Percentiles rank a stretch among this genome's conserved stretches.
phyloP scores from a whole-genome alignment of 1,284 basidiomycete genomes.

The Cryptococcus neoformans region DNA sequence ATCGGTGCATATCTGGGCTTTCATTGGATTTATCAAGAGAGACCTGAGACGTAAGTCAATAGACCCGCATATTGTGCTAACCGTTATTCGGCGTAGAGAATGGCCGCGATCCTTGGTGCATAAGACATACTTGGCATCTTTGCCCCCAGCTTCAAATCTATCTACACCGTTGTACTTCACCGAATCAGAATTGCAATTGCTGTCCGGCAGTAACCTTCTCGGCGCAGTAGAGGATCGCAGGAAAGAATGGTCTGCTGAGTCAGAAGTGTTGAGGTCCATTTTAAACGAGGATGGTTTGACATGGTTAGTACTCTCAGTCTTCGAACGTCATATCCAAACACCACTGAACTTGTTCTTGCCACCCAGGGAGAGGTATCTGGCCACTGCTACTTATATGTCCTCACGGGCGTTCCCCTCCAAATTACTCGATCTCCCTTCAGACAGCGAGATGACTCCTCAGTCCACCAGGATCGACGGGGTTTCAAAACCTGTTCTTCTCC shows the following conservation, averaged over 20 bases:
- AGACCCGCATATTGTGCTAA: slow-evolving; percentile 21
- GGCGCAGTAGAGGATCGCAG: slow-evolving; percentile 66
- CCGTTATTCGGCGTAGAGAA: slow-evolving; percentile 14
- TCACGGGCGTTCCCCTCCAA: slow-evolving; percentile 85
- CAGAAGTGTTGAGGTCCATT: slow-evolving; percentile 50
- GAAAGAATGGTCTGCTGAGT: slow-evolving; percentile 61
- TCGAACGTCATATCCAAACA: neutral
- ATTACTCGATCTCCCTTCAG: slow-evolving; percentile 57
- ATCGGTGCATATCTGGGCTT: slow-evolving; percentile 67
- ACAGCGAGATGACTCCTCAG: slow-evolving; percentile 10
- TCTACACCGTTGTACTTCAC: slow-evolving; percentile 76
- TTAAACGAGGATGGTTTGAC: slow-evolving; percentile 58
- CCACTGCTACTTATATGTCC: slow-evolving; percentile 70
- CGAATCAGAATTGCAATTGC: slow-evolving; percentile 58
- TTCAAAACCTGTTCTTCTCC: slow-evolving; percentile 74
- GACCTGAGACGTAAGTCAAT: slow-evolving; percentile 9
- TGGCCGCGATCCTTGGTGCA: slow-evolving; percentile 48
- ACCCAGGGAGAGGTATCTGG: slow-evolving; percentile 58
- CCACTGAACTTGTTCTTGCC: too few relatives aligned
- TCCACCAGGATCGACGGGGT: slow-evolving; percentile 33
- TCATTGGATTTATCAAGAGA: slow-evolving; percentile 58
- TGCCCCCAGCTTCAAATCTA: slow-evolving; percentile 60
- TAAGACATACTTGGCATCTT: slow-evolving; percentile 61
- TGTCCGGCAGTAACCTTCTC: slow-evolving; percentile 72
- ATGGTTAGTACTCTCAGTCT: slow-evolving; percentile 56